A percentile compares a stretch with the other conserved stretches of the same genome.
Conservation (phyloP, 1,284 basidiomycete species). For the Boletus sp. region DNA sequence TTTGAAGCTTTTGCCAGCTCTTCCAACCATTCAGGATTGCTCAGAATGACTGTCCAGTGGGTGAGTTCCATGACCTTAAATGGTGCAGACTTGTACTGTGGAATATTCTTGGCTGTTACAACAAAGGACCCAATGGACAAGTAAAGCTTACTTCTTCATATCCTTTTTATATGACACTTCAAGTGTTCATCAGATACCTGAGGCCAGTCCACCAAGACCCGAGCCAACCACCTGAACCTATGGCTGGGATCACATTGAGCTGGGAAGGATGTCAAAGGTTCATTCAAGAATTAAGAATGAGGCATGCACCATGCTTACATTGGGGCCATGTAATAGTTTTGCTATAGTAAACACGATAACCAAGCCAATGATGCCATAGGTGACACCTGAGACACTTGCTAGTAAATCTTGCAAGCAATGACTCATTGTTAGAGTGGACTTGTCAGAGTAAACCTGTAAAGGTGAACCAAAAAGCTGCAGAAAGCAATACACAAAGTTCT, state of each 20-base stretch:
- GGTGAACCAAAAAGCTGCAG: too few relatives aligned
- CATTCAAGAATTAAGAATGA: background rate
- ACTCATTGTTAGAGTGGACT: background rate
- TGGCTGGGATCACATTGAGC: constrained; percentile 24
- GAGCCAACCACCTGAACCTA: constrained; percentile 20
- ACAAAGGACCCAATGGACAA: too few relatives aligned
- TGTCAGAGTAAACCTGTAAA: too few relatives aligned
- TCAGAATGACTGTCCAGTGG: constrained; percentile 47
- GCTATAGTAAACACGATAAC: background rate
- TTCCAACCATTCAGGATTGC: constrained; percentile 39
- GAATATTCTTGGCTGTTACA: background rate
- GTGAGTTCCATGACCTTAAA: constrained; percentile 47
- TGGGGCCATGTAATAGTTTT: background rate
- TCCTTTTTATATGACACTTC: constrained; percentile 23
- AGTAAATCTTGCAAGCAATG: background rate
- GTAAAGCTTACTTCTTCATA: constrained; percentile 20
- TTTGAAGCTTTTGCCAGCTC: constrained; percentile 46
- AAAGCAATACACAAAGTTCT: too few relatives aligned
- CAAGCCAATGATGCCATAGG: constrained; percentile 1
- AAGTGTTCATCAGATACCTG: constrained; percentile 9
- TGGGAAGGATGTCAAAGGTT: background rate
- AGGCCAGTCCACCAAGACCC: constrained; percentile 22
- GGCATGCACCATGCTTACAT: background rate
- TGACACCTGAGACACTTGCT: background rate
- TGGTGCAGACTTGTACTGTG: constrained; percentile 26